Evolutionary conservation across 2,329 filamentous ascomycete genomes (phyloP), one percentile per base, ranked within the genome.

Genomic region (Hymenoscyphus salicellus): DNA sequence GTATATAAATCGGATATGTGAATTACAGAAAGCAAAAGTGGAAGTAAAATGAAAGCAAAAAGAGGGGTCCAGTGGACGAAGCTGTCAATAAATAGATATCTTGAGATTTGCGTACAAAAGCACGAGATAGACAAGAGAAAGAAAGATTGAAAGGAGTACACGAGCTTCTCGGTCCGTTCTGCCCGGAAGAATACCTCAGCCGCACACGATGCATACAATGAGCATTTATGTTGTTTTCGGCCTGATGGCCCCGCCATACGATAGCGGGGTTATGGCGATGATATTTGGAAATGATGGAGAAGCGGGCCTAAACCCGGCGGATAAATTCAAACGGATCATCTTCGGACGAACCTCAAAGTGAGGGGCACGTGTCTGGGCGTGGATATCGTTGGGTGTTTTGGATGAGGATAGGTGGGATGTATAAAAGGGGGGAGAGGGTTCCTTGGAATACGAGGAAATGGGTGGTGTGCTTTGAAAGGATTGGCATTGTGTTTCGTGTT

Each of bases 111-210:
- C 60, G n/a, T 17, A 36, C n/a, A 59, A 41, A 46, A 46, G 16
- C 41, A 52, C 16, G 41, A 52, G 30, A 32, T 36, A 32, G 46
- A 43, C 38, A 30, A 26, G n/a, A 36, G 28, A n/a, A 36, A 28
- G 17, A 49, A 36, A 28, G 17, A 36, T 49, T 30, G 46, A 61
- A 56, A 56, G 55, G n/a, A 46, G 46, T 55, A 61, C 60, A 55
- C 49, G 43, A 55, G 52, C 60, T 38, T 66, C 64, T 71, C 72
- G 71, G 71, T 66, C 70, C 71, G 69, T 68, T 63, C 64, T 64
- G 46, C 69, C 71, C 71, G 71, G 64, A 66, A 62, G 64, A 64
- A 64, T 65, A 55, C 41, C 56, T 64, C 61, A 65, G 61, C 64
- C 64, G 63, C 57, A 62, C 63, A 66, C 60, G 30, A 64, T 63